These are phyloP conservation scores for Solanum hybrid DNA, from an alignment of 305 asterid species.

Conservation along the genomic window DNA sequence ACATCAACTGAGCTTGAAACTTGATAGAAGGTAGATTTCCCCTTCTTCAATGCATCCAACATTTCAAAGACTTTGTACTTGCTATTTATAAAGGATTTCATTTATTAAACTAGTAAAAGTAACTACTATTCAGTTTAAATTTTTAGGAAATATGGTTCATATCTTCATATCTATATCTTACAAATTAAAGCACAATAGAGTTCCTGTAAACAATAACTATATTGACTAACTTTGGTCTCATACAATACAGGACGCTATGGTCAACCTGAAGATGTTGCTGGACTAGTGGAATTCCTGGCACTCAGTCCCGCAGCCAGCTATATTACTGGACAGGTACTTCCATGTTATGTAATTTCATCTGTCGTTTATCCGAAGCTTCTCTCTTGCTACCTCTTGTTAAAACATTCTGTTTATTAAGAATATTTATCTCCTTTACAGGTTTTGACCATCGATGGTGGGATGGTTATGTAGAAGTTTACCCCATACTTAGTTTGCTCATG, in stretches of 20 bases:
- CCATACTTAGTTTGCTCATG: background rate
- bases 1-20: background rate
- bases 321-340: conserved; percentile 69
- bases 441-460: conserved; percentile 17
- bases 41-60: background rate
- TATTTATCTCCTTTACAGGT: conserved; percentile 1
- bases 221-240: background rate
- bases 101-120: background rate
- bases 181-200: background rate
- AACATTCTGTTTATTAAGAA: background rate
- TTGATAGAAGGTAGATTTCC: background rate
- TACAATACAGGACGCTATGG: conserved; percentile 56
- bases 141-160: background rate
- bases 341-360: background rate
- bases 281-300: conserved; percentile 69
- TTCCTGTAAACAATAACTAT: background rate
- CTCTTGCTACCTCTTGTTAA: background rate
- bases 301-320: conserved; percentile 60
- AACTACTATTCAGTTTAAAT: background rate
- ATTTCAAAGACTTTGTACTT: background rate
- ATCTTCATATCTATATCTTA: background rate
- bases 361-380: background rate
- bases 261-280: conserved; percentile 77
- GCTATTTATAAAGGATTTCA: background rate
- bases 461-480: conserved; percentile 9